Percentiles rank a stretch among this genome's conserved stretches.
Evolutionary conservation across 805 yeast species (phyloP).

Genomic region (Teunomyces aglyptinius): DNA sequence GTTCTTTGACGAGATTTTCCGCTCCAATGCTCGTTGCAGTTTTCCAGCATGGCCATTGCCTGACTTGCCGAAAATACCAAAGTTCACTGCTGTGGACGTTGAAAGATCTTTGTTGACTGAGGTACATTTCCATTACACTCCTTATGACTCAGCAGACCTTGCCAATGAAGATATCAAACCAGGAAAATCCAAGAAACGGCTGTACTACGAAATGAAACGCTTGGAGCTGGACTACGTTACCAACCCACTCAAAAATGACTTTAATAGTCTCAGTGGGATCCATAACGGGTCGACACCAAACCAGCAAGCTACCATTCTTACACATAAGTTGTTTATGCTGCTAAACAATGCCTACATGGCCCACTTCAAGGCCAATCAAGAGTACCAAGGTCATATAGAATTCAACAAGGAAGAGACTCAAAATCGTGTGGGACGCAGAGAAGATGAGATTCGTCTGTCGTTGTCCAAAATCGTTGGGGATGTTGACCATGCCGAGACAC

Average conservation of each 20-base stretch:
- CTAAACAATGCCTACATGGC: conserved; percentile 49
- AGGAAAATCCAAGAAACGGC: conserved; percentile 18
- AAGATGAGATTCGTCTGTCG: conserved; percentile 43
- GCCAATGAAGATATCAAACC: conserved; percentile 18
- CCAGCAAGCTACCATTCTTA: conserved; percentile 35
- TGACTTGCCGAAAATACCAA: conserved; percentile 60
- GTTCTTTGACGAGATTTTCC: conserved; percentile 50
- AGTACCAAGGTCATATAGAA: conserved; percentile 27
- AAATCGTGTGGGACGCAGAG: conserved; percentile 41
- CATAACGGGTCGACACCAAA: conserved; percentile 38
- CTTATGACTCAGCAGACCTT: conserved; percentile 47
- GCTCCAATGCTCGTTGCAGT: background rate
- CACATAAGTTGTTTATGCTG: conserved; percentile 62
- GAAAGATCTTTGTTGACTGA: conserved; percentile 75
- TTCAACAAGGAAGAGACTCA: conserved; percentile 43
- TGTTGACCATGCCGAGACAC: conserved; percentile 37
- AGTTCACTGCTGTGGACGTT: conserved; percentile 69
- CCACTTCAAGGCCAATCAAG: conserved; percentile 43
- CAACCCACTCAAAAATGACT: conserved; percentile 59
- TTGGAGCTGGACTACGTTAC: conserved; percentile 64
- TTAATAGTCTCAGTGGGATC: conserved; percentile 50
- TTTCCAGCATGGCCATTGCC: conserved; percentile 73
- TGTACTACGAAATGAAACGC: conserved; percentile 60
- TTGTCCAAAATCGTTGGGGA: conserved; percentile 46
- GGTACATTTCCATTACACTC: conserved; percentile 59